Percentiles rank a stretch among this genome's conserved stretches.
These are phyloP conservation scores for Calonectria hongkongensis DNA, from an alignment of 2,329 filamentous ascomycete species.

Conservation along the genomic window DNA sequence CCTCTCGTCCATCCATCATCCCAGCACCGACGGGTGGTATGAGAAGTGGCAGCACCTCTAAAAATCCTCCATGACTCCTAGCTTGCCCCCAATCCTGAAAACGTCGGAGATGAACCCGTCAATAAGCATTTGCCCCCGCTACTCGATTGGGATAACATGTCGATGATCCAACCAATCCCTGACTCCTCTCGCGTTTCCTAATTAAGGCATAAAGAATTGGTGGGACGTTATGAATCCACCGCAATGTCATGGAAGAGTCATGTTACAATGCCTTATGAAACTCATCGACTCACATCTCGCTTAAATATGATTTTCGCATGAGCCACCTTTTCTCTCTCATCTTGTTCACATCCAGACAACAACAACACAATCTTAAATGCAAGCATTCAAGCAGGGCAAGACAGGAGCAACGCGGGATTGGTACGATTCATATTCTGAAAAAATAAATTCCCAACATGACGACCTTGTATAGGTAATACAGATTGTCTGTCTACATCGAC, in stretches of 20 bases:
- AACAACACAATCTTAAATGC: conserved; percentile 12
- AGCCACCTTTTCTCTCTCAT: not conserved
- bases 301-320: not conserved
- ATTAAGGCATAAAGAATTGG: conserved; percentile 16
- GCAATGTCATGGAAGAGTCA: conserved; percentile 1
- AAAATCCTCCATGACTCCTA: not conserved
- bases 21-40: not conserved
- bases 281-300: conserved; percentile 6
- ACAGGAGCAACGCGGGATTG: too few relatives aligned
- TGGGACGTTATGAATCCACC: conserved; percentile 13
- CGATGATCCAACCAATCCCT: conserved; percentile 12
- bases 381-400: not conserved
- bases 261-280: not conserved
- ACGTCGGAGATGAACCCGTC: not conserved
- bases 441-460: conserved; percentile 8
- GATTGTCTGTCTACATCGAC: conserved; percentile 25
- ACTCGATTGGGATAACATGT: not conserved
- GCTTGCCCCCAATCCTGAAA: not conserved
- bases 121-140: not conserved
- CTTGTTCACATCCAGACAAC: not conserved
- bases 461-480: conserved; percentile 40
- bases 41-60: not conserved
- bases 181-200: not conserved
- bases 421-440: conserved; percentile 9
- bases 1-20: conserved; percentile 13